These are phyloP conservation scores for Wickerhamiella nectarea DNA, from an alignment of 805 yeast species.

Conservation along the genomic window DNA sequence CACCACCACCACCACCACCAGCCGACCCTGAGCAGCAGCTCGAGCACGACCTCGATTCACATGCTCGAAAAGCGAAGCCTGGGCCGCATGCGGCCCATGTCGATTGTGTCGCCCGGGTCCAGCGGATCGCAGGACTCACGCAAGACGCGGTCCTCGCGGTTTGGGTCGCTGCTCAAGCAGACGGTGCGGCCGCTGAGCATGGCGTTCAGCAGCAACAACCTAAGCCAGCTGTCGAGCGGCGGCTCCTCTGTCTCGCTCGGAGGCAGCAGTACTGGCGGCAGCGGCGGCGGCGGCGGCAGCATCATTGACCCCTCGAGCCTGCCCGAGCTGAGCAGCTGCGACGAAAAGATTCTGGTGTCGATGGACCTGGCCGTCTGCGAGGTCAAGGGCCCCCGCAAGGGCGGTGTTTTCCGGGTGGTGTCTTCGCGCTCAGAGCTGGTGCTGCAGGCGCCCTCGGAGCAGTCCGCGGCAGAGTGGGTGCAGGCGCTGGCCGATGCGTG, in stretches of 20 bases:
- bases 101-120: conserved; percentile 5
- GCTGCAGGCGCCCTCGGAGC: conserved; percentile 51
- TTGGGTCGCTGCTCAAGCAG: conserved; percentile 27
- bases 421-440: conserved; percentile 19
- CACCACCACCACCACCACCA: background rate
- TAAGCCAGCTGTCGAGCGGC: background rate
- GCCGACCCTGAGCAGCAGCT: background rate
- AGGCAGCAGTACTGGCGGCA: too few relatives aligned
- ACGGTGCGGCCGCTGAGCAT: conserved; percentile 31
- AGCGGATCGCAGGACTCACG: background rate
- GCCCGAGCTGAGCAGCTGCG: conserved; percentile 36
- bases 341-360: conserved; percentile 37
- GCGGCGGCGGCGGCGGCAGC: too few relatives aligned
- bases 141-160: conserved; percentile 19
- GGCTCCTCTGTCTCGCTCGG: background rate
- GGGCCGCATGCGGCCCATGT: conserved; percentile 8
- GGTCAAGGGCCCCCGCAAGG: conserved; percentile 20
- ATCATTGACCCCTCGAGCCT: conserved; percentile 38
- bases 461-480: conserved; percentile 67
- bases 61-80: conserved; percentile 9
- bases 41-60: background rate
- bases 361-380: conserved; percentile 34
- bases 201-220: conserved; percentile 19
- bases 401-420: conserved; percentile 5
- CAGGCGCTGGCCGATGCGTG: conserved; percentile 19